Conservation (phyloP, 768 basidiomycete species). For the Cystobasidium ongulense region DNA sequence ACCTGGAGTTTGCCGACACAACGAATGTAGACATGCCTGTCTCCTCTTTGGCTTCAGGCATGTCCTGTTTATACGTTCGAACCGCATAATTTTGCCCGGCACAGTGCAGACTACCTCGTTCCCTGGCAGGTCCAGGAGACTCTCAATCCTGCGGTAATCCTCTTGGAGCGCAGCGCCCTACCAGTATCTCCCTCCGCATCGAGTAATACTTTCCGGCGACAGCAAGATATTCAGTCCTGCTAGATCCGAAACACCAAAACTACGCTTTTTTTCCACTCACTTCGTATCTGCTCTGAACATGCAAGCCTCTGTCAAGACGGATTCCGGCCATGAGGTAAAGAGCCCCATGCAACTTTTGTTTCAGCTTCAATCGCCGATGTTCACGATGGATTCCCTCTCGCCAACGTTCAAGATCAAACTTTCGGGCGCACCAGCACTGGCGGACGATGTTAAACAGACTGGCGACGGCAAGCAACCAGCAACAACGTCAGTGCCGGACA, state of each 20-base stretch:
- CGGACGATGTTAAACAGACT: neutral
- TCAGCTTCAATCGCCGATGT: neutral
- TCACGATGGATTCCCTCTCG: neutral
- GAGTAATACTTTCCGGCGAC: too few species aligned
- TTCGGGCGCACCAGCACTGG: neutral
- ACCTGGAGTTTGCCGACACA: neutral
- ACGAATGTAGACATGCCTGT: neutral
- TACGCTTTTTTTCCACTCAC: too few species aligned
- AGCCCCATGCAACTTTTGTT: neutral
- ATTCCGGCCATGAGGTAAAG: too few species aligned
- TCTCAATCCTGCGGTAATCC: too few species aligned
- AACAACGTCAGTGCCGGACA: neutral
- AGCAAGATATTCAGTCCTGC: too few species aligned
- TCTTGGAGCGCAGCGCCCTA: too few species aligned
- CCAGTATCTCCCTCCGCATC: too few species aligned
- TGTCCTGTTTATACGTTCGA: neutral
- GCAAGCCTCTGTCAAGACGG: too few species aligned
- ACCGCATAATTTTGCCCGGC: too few species aligned
- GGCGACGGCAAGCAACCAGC: neutral
- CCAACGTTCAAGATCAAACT: neutral
- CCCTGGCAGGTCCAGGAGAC: neutral
- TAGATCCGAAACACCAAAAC: too few species aligned
- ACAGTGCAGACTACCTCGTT: too few species aligned
- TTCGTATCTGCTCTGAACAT: too few species aligned
- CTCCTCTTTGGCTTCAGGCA: neutral